Conservation (phyloP, 176 grass and related monocot species). For the Triticum aestivum region DNA sequence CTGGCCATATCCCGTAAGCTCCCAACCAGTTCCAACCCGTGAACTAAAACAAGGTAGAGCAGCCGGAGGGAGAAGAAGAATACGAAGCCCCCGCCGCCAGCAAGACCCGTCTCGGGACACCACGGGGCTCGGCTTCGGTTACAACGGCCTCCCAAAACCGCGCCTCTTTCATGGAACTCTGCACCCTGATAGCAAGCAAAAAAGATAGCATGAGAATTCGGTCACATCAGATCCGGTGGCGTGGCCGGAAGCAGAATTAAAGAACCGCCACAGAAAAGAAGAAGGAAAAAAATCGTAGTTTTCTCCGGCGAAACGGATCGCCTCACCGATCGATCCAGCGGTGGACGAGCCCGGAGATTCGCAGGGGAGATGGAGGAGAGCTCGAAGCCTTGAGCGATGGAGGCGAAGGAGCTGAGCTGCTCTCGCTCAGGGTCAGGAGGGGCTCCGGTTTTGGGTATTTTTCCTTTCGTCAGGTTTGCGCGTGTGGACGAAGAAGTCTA, state of each 20-base stretch:
- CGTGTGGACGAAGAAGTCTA: constrained; percentile 45
- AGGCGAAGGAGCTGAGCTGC: constrained; percentile 10
- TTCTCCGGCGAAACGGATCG: not conserved
- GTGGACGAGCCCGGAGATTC: not conserved
- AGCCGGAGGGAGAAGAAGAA: not conserved
- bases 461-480: constrained; percentile 30
- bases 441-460: not conserved
- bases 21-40: not conserved
- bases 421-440: not conserved
- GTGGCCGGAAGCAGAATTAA: constrained; percentile 15
- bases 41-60: not conserved
- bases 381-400: constrained; percentile 3
- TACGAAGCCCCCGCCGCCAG: constrained; percentile 11
- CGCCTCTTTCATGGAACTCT: constrained; percentile 44
- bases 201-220: not conserved
- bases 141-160: constrained; percentile 10
- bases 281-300: not conserved
- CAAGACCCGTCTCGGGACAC: constrained; percentile 14
- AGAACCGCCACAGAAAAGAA: not conserved
- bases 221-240: constrained; percentile 34
- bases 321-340: constrained; percentile 23
- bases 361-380: not conserved
- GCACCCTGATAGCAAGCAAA: constrained; percentile 18
- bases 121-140: constrained; percentile 6
- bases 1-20: constrained; percentile 19